Evolutionary conservation across 140 eudicot genomes (phyloP).

Genomic region (Bidens hawaiensis): DNA sequence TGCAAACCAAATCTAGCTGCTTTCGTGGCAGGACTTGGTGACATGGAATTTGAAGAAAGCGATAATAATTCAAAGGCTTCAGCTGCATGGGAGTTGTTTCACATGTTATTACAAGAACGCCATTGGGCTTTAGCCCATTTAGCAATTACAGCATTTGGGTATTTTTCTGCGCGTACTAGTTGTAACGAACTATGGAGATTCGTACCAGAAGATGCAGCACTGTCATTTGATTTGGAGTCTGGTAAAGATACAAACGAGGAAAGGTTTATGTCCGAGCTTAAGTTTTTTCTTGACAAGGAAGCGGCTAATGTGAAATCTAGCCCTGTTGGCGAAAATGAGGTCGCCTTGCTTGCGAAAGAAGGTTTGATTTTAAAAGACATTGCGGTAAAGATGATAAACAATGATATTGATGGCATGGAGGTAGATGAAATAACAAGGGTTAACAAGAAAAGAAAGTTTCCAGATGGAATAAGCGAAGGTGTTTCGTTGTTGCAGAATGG

Average conservation of each 20-base stretch:
- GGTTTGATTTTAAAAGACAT: conserved; percentile 49
- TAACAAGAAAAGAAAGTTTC: conserved; percentile 58
- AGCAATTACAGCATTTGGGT: conserved; percentile 69
- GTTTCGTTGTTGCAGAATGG: conserved; percentile 71
- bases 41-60: conserved; percentile 47
- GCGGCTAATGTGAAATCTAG: conserved; percentile 33
- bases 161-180: conserved; percentile 77
- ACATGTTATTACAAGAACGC: conserved; percentile 68
- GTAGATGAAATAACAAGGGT: conserved; percentile 36
- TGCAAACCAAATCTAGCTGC: conserved; percentile 80
- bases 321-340: conserved; percentile 41
- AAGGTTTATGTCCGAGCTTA: conserved; percentile 83
- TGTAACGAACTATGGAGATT: conserved; percentile 86
- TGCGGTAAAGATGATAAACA: conserved; percentile 25
- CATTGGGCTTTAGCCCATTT: conserved; percentile 89
- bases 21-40: conserved; percentile 74
- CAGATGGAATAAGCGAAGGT: conserved; percentile 63
- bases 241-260: conserved; percentile 59
- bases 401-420: conserved; percentile 53
- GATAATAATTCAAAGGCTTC: conserved; percentile 43
- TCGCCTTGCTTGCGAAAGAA: conserved; percentile 43
- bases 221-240: conserved; percentile 60
- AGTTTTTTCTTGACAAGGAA: conserved; percentile 78
- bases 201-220: conserved; percentile 82
- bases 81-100: conserved; percentile 66